A percentile compares a stretch with the other conserved stretches of the same genome.
Evolutionary conservation across 345 rosid species (phyloP).

Genomic region (Euphorbia pulcherrima): DNA sequence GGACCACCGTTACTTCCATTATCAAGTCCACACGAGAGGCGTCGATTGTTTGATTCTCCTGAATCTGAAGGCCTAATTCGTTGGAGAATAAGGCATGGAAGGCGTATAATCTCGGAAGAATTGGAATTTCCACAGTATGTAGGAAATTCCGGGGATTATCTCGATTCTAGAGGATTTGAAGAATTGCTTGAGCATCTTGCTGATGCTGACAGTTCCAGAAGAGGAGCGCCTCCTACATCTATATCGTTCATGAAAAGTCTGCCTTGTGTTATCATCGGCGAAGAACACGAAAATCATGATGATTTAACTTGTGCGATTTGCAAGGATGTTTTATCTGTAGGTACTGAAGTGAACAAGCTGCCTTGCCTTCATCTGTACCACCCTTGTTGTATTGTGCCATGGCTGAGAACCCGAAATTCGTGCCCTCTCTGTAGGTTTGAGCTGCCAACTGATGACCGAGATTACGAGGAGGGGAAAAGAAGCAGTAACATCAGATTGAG

Average conservation of each 20-base stretch:
- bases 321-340: conserved; percentile 57
- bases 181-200: conserved; percentile 72
- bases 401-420: conserved; percentile 81
- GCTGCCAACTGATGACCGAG: conserved; percentile 83
- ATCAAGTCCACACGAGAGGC: conserved; percentile 46
- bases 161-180: conserved; percentile 59
- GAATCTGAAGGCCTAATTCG: conserved; percentile 35
- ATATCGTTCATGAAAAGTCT: conserved; percentile 53
- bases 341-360: conserved; percentile 66
- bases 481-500: conserved; percentile 22
- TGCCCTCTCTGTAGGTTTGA: conserved; percentile 92
- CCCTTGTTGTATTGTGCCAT: conserved; percentile 68
- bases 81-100: conserved; percentile 41
- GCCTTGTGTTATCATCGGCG: conserved; percentile 43
- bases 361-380: conserved; percentile 88
- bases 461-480: conserved; percentile 69
- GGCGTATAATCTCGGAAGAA: conserved; percentile 42
- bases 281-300: conserved; percentile 48
- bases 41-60: conserved; percentile 30
- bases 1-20: conserved; percentile 30
- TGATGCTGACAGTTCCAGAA: conserved; percentile 61
- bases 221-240: conserved; percentile 95
- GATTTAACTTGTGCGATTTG: conserved; percentile 73
- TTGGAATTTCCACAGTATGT: conserved; percentile 36
- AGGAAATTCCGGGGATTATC: conserved; percentile 53